phyloP scores from a whole-genome alignment of 2,329 filamentous ascomycete genomes.

The Ascomycota sp. region DNA sequence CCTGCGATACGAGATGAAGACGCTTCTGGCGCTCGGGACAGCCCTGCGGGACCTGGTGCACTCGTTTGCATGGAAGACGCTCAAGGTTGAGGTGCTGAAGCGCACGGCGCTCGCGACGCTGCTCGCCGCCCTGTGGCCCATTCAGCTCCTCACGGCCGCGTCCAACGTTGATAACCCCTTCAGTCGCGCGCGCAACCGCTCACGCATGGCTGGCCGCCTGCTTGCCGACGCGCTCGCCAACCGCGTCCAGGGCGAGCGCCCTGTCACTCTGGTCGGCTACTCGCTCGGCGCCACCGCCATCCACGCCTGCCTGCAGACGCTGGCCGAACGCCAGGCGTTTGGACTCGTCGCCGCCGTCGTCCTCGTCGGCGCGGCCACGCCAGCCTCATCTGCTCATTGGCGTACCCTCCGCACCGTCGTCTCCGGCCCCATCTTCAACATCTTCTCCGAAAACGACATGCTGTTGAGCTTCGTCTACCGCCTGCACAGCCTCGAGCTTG shows the following conservation, averaged over 20 bases:
- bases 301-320: constrained; percentile 55
- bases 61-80: constrained; percentile 53
- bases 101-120: constrained; percentile 49
- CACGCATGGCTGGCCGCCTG: constrained; percentile 61
- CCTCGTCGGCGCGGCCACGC: constrained; percentile 61
- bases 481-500: constrained; percentile 61
- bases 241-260: constrained; percentile 60
- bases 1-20: constrained; percentile 62
- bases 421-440: constrained; percentile 65
- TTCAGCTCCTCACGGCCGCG: constrained; percentile 44
- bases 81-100: constrained; percentile 56
- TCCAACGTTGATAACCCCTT: constrained; percentile 66
- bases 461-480: constrained; percentile 77
- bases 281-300: constrained; percentile 67
- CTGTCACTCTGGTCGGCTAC: constrained; percentile 64
- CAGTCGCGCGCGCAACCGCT: constrained; percentile 51
- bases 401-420: constrained; percentile 57
- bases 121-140: constrained; percentile 48
- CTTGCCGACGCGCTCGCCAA: constrained; percentile 70
- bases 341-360: constrained; percentile 71
- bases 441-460: constrained; percentile 73
- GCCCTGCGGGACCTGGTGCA: constrained; percentile 51
- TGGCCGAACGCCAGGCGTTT: constrained; percentile 63
- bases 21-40: constrained; percentile 55
- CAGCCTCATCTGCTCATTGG: constrained; percentile 55